phyloP scores from a whole-genome alignment of 108 stramenopile genomes.

The Chaetoceros tenuissimus region DNA sequence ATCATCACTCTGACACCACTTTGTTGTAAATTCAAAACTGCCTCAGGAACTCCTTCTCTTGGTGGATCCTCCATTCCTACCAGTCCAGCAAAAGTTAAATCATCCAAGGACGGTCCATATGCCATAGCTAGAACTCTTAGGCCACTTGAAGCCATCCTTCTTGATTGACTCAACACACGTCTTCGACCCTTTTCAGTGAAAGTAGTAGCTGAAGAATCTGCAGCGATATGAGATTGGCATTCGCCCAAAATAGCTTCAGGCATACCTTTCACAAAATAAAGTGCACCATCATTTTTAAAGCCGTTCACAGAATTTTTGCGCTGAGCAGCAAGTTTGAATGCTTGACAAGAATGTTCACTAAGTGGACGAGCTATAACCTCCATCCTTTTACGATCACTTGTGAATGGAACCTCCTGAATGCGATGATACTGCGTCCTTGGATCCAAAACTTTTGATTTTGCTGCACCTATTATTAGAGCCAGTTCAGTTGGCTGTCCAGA shows the following conservation, averaged over 20 bases:
- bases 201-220: constrained; percentile 38
- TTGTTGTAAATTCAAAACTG: constrained; percentile 65
- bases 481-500: constrained; percentile 91
- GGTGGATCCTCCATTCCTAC: constrained; percentile 93
- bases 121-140: constrained; percentile 90
- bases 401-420: constrained; percentile 88
- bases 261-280: constrained; percentile 93
- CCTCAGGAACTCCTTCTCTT: constrained; percentile 66
- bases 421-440: constrained; percentile 79
- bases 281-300: constrained; percentile 33
- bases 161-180: constrained; percentile 39
- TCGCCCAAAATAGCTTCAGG: constrained; percentile 84
- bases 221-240: constrained; percentile 41
- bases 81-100: constrained; percentile 82
- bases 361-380: constrained; percentile 81
- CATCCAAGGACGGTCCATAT: constrained; percentile 46
- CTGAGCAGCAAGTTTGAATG: constrained; percentile 46
- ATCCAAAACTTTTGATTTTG: constrained; percentile 73
- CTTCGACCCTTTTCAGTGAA: constrained; percentile 46
- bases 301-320: constrained; percentile 11
- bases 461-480: constrained; percentile 76
- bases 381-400: constrained; percentile 91
- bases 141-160: constrained; percentile 72
- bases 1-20: constrained; percentile 89
- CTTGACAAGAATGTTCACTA: constrained; percentile 62